phyloP scores from a whole-genome alignment of 176 grass and related monocot species.

The Lolium multiflorum region DNA sequence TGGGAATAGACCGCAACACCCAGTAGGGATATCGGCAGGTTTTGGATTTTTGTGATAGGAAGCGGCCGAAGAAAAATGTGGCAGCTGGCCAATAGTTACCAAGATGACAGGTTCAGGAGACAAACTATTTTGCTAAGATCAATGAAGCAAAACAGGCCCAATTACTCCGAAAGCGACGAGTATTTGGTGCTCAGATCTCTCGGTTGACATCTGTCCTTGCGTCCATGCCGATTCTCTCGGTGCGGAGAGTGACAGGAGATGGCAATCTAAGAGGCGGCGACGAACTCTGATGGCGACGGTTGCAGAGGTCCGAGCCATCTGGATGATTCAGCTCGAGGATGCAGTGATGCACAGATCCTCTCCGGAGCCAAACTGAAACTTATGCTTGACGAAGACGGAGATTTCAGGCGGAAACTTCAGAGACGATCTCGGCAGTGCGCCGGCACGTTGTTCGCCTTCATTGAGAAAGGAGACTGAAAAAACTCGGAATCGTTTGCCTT shows the following conservation, averaged over 20 bases:
- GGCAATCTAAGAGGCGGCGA: background rate
- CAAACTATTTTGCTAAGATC: background rate
- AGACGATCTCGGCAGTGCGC: background rate
- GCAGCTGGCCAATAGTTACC: constrained; percentile 13
- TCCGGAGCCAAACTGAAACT: background rate
- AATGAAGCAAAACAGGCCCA: constrained; percentile 14
- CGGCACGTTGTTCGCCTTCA: too few species aligned
- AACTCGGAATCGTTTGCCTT: too few species aligned
- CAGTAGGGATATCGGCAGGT: background rate
- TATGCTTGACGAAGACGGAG: background rate
- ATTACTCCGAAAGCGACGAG: constrained; percentile 37
- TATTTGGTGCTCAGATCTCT: background rate
- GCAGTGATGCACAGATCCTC: too few species aligned
- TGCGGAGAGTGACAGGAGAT: background rate
- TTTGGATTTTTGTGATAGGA: background rate
- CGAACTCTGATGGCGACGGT: background rate
- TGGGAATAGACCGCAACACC: too few species aligned
- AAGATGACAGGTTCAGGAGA: background rate
- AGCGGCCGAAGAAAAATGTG: constrained; percentile 27
- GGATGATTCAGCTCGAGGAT: too few species aligned
- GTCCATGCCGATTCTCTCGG: background rate
- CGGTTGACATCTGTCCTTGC: background rate
- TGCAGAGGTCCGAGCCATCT: background rate
- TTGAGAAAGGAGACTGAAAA: too few species aligned
- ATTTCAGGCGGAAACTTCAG: background rate